Base-by-base conservation (phyloP, 1,139 yeast genomes). In the Lizanozyma gosingica region DNA sequence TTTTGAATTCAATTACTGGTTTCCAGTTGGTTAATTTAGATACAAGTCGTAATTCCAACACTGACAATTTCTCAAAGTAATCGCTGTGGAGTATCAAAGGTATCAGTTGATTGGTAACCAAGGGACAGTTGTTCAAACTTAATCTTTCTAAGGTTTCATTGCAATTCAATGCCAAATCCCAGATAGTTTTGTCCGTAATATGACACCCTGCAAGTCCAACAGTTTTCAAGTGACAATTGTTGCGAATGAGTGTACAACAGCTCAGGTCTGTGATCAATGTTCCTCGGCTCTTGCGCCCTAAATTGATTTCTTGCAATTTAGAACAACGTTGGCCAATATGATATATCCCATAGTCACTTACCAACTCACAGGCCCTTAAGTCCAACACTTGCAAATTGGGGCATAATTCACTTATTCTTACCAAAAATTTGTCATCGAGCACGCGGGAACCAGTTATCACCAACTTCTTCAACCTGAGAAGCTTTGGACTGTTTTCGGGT, bases 201-300 rank as follows among this genome's bases (percentile, higher is more conserved):
- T 75, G 68, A 57, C 96, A 86, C 4, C 97, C 97, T 0, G 97
- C 96, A 14, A 87, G 62, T 0, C 97, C 97, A 38, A 90, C 66
- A 0, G 97, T 88, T 38, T 67, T 67, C 35, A 88, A 62, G 14
- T 66, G 57, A 2, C 77, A 71, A 47, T 71, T 67, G 50, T 76
- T 76, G 36, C 67, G 66, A 4, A 80, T 75, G 29, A 90, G 62
- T 17, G 73, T 71, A 15, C 75, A 63, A 34, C 88, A 60, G 14
- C 94, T 76, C 35, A 73, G 65, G 63, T 87, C 94, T 2, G 95
- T 83, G 37, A 90, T 76, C 34, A 74, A 59, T 38, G 76, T 73
- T 14, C 94, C 87, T 43, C 73, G 72, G 33, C 73, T 65, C 44
- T 86, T 90, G 45, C 97, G 74, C 14, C 97, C 97, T 40, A 88